These are phyloP conservation scores for Xylaria sp. DNA, from an alignment of 2,329 filamentous ascomycete species.

Conservation along the genomic window DNA sequence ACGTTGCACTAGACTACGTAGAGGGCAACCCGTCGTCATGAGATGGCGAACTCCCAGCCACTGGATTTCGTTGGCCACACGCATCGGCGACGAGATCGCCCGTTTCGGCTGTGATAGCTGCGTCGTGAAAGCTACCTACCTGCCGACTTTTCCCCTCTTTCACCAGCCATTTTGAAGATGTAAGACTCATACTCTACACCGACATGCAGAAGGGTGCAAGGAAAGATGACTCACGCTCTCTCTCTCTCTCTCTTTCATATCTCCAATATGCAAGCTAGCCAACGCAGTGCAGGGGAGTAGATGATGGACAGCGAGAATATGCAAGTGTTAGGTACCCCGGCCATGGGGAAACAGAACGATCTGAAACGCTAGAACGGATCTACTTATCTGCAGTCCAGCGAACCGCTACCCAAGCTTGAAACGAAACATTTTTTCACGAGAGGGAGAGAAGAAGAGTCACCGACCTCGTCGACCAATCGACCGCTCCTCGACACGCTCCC, in stretches of 20 bases:
- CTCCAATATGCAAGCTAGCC: not conserved
- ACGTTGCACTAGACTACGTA: not conserved
- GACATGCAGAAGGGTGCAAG: slow-evolving; percentile 21
- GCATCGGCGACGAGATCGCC: slow-evolving; percentile 12
- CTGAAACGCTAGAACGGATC: slow-evolving; percentile 29
- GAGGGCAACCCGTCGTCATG: slow-evolving; percentile 1
- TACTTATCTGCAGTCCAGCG: no score
- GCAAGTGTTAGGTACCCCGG: no score
- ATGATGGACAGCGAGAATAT: no score
- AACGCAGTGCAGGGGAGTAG: not conserved
- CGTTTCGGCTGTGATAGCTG: not conserved
- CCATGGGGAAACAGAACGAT: slow-evolving; percentile 21
- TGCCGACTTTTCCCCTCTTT: not conserved
- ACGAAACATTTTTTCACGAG: slow-evolving; percentile 23
- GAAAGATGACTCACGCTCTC: slow-evolving; percentile 34
- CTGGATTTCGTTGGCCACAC: slow-evolving; percentile 13
- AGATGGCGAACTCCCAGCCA: slow-evolving; percentile 20
- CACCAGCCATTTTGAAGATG: not conserved
- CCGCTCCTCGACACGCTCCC: slow-evolving; percentile 10
- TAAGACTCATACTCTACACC: slow-evolving; percentile 3
- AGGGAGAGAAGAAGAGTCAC: no score
- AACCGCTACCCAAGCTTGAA: no score
- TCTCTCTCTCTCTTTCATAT: not conserved
- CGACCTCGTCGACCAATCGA: slow-evolving; percentile 18
- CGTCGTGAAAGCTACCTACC: not conserved